These are phyloP conservation scores for Macrophomina pseudophaseolina DNA, from an alignment of 2,329 filamentous ascomycete genomes.

Conservation along the genomic window DNA sequence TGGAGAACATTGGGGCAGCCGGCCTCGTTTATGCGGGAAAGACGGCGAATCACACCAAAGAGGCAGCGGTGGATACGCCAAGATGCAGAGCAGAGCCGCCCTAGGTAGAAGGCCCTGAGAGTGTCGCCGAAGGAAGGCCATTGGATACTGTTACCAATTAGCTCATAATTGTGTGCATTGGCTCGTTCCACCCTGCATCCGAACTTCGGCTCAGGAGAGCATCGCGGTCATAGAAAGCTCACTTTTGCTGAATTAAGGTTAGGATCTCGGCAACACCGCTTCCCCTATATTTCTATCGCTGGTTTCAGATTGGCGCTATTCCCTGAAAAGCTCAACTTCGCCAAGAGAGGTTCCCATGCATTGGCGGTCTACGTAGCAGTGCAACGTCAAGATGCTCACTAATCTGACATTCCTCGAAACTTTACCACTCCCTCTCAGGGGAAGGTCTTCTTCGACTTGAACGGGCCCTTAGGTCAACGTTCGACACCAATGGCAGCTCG, in stretches of 20 bases:
- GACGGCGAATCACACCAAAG: slow-evolving; percentile 5
- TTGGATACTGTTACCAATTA: neutral
- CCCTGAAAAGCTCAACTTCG: no score
- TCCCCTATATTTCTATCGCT: no score
- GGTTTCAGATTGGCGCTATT: no score
- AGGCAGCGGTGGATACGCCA: neutral
- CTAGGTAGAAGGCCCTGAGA: neutral
- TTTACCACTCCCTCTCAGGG: no score
- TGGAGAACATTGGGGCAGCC: neutral
- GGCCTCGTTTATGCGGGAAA: slow-evolving; percentile 10
- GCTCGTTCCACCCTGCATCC: neutral
- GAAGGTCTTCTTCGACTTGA: no score
- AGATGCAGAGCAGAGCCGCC: slow-evolving; percentile 20
- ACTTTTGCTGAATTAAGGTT: neutral
- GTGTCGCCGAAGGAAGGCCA: neutral
- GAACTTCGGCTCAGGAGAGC: neutral
- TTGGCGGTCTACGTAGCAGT: neutral
- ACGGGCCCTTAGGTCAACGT: no score
- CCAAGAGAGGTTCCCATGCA: neutral
- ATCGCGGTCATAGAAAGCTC: neutral
- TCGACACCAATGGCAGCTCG: no score
- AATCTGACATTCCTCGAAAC: neutral
- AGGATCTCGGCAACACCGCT: neutral
- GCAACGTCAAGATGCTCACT: neutral
- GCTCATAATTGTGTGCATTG: neutral